phyloP scores from a whole-genome alignment of 352 stramenopile genomes.

The Thalassiosira mediterranea region DNA sequence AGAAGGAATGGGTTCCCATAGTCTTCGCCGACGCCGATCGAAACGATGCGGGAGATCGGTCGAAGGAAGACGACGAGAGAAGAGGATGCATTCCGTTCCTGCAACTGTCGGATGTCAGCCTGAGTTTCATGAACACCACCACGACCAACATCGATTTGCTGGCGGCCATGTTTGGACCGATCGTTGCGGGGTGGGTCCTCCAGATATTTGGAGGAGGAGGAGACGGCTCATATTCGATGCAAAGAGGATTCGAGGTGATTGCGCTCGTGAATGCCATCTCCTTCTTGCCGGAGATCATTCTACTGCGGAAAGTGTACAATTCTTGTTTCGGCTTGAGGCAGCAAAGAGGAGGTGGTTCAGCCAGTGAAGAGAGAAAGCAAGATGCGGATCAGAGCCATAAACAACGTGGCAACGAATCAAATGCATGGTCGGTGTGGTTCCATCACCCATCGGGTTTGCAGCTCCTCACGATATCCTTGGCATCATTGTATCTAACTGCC shows the following conservation, averaged over 20 bases:
- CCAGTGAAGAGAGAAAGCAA: too few species aligned
- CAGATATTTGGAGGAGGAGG: constrained; percentile 8
- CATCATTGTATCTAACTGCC: constrained; percentile 44
- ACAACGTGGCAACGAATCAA: not conserved
- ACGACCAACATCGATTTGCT: constrained; percentile 45
- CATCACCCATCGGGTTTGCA: constrained; percentile 37
- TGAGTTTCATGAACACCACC: constrained; percentile 34
- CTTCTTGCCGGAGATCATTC: constrained; percentile 29
- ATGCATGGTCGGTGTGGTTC: constrained; percentile 25
- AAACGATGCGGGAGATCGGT: not conserved
- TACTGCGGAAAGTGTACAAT: constrained; percentile 24
- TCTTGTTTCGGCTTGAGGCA: constrained; percentile 30
- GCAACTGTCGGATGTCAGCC: constrained; percentile 4
- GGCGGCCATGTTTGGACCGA: constrained; percentile 19
- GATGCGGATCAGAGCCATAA: not conserved
- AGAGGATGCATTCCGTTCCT: too few species aligned
- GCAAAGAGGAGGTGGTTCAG: too few species aligned
- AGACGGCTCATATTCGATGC: constrained; percentile 20
- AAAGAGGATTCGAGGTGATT: constrained; percentile 33
- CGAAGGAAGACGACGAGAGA: not conserved
- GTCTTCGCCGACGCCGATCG: constrained; percentile 19
- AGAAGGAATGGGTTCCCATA: constrained; percentile 54
- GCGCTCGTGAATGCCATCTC: constrained; percentile 32
- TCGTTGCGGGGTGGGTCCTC: constrained; percentile 27
- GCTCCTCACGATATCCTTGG: constrained; percentile 35